Evolutionary conservation across 2,329 filamentous ascomycete genomes (phyloP), one percentile per base, ranked within the genome.

Genomic region (Aspergillus oerlinghausenensis): DNA sequence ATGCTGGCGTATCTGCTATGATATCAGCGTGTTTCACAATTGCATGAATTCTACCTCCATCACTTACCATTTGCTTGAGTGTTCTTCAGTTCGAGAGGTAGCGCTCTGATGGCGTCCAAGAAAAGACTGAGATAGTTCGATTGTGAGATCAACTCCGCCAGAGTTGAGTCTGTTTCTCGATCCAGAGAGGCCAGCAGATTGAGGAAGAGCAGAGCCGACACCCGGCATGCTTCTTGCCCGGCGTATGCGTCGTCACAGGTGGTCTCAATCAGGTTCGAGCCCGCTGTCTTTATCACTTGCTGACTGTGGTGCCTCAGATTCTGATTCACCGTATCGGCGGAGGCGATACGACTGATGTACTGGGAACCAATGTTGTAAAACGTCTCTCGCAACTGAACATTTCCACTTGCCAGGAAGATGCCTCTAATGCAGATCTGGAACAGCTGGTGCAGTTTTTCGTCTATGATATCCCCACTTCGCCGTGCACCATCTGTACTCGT

Each of bases 361-460:
- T 89, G 86, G 71, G 92, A 93, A 76, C 89, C 92, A 65, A 96
- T 96, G 66, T 89, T 89, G 73, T 97, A 99, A 74, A 96, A 93
- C 23, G 89, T 83, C 56, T 94, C 86, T 51, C 94, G 87, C 42
- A 99, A 78, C 54, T 86, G 81, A 17, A 89, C 79, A 53, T 84
- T 87, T 4, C 88, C 86, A 1, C 86, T 82, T 68, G 89, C 87
- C 59, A 88, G 86, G 62, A 87, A 85, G 54, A 96, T 88, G 4
- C 91, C 90, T 64, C 87, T 84, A 14, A 97, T 80, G 60, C 90
- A 92, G 42, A 91, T 84, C 60, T 96, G 89, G 80, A 99, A 97
- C 3, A 97, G 83, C 68, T 96, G 89, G 69, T 92, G 92, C 0
- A 97, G 81, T 67, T 94, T 90, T 70, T 97, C 93, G 69, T 91